Evolutionary conservation across 2,329 filamentous ascomycete species (phyloP), one percentile per base, ranked within the genome.

Genomic region (Eurotiales sp.): DNA sequence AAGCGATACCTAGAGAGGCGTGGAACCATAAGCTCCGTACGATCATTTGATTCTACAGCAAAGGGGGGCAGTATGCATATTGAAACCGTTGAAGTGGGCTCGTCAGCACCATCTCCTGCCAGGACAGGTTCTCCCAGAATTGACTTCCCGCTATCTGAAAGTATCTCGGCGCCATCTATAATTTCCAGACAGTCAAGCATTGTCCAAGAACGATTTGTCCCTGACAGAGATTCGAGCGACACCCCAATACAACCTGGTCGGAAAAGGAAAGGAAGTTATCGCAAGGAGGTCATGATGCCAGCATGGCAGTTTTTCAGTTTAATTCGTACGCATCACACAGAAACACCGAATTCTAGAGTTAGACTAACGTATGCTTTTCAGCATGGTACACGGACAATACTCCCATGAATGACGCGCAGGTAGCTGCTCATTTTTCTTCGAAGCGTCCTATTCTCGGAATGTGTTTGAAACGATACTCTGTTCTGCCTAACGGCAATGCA

Each of bases 241-340:
- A 66, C 70, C 11, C n/a, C 41, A 5, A 15, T 30, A 11, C 41
- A 27, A 11, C 51, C 45, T 32, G 27, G 41, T 4, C 60, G 65
- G 32, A 53, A 58, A 7, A 64, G 67, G 12, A 69, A 60, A 49
- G 71, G 71, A 34, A 76, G 73, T 29, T 68, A 78, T 45, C 69
- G 79, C 57, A 96, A 92, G 64, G 91, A 95, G 61, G 87, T 97
- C 12, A 85, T 92, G 53, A 96, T 97, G 75, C 92, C 92, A 32
- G 93, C 93, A 2, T 97, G 91, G 90, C 92, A 96, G 63, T 96
- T 97, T 64, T 97, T 96, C 72, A 90, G 88, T 62, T 75, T 97
- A 22, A 90, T 96, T 61, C 91, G 87, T 90, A 74, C 72, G 87
- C 77, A 34, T 12, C 10, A 15, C 17, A 11, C 4, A 29, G n/a